Evolutionary conservation across 306 rosid species (phyloP), one percentile per base, ranked within the genome.

Genomic region (Inga laurina): DNA sequence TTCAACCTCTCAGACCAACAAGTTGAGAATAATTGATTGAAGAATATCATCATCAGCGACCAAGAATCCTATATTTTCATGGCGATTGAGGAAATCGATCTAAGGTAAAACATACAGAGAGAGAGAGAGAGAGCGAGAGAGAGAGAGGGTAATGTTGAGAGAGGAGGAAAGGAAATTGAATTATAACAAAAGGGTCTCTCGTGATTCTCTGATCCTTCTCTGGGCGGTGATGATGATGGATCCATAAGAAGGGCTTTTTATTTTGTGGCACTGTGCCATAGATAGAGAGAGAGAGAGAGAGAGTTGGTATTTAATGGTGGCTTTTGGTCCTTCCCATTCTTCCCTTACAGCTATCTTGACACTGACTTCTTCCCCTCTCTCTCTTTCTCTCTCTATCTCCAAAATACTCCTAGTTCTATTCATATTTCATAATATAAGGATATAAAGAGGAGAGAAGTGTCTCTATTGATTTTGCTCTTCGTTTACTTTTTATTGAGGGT

Each of bases 1-100:
- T 94, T 92, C 93, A 94, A 88, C 76, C 98, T 92, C 98, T 94
- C 98, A 92, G 91, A 88, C 94, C 94, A 90, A 88, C 97, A 89
- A 77, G 72, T 74, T 74, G 66, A 52, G 85, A 76, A 37, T 3
- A 76, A 37, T 16, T 35, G 73, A 64, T 19, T 11, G 19, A 30
- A 4, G 41, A 64, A 30, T 24, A 10, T 11, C 34, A 10, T 10
- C 66, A 56, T 19, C 27, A 8, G 27, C 32, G 4, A 59, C 66
- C 14, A 22, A 59, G 75, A 72, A 72, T 51, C 39, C 57, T n/a
- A 70, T 41, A n/a, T 5, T 70, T 21, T 4, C 43, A 8, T 22
- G 37, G 56, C 37, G 51, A 79, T 70, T 48, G 86, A 79, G 84
- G 72, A 59, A 82, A 77, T 72, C 81, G 51, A 77, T 72, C 81